Base-by-base conservation (phyloP, 2,329 filamentous ascomycete species). In the Epichloe aotearoae region DNA sequence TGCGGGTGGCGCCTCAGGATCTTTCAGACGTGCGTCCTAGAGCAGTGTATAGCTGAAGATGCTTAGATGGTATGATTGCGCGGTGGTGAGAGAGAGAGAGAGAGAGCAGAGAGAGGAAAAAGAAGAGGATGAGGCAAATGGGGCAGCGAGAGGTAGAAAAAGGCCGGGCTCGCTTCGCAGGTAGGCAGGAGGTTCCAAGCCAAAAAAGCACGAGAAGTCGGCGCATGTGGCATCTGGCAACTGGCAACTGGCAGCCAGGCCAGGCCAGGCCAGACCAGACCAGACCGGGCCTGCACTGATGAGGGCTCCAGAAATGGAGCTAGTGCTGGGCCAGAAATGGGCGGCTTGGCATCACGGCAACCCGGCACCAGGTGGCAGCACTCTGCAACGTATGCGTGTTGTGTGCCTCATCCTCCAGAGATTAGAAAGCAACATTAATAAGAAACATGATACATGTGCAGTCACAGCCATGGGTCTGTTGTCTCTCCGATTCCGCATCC, bases 11-110 rank as follows among this genome's bases (percentile, higher is more conserved):
- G 50, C 46, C 40, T 52, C 47, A 43, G 48, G 47, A 45, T 51
- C 49, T 37, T 40, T 23, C 50, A 47, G 48, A 45, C 34, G 34
- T 39, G 49, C 41, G 52, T 23, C 11, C 14, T 51, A 26, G 47
- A 20, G 47, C 34, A 50, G 48, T 19, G 20, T 17, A 42, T 46
- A 33, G 46, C 26, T 51, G 51, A 50, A 30, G 43, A 53, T 55
- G 51, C 48, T 51, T 40, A 46, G 48, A 55, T 50, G 54, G 47
- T 46, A 52, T 54, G 46, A 47, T 53, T 52, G 37, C 38, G 50
- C 38, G 46, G 44, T 48, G 49, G 17, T 43, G 45, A 44, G 34
- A 46, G 38, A 45, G 42, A 47, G 33, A 34, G 45, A 44, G 34
- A 46, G 38, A 45, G 42, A 47, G 33, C 37, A 51, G 34, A 46